Evolutionary conservation across 805 yeast species (phyloP).

Genomic region (Saccharomycopsis vini): DNA sequence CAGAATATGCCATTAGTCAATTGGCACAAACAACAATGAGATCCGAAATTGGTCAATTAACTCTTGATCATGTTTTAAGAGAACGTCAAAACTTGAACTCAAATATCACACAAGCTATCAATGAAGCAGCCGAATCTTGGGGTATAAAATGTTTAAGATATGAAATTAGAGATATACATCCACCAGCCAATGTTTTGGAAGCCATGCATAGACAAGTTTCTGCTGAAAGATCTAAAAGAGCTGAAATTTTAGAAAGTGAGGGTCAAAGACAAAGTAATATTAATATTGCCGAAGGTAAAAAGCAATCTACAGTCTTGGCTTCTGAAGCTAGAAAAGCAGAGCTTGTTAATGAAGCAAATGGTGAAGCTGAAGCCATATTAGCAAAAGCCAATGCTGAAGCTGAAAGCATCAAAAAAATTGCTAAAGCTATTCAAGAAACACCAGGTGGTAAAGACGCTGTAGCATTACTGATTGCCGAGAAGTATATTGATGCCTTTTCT

Average conservation of each 20-base stretch:
- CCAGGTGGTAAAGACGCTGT: conserved; percentile 73
- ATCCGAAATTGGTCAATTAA: conserved; percentile 76
- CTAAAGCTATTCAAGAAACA: conserved; percentile 57
- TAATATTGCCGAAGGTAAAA: conserved; percentile 78
- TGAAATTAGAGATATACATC: conserved; percentile 83
- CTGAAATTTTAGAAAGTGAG: conserved; percentile 80
- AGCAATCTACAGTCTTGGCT: conserved; percentile 58
- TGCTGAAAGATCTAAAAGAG: conserved; percentile 80
- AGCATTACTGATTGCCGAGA: conserved; percentile 71
- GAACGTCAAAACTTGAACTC: conserved; percentile 67
- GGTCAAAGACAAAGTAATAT: conserved; percentile 74
- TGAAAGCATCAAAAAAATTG: conserved; percentile 53
- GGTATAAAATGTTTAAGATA: conserved; percentile 77
- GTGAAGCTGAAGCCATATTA: conserved; percentile 63
- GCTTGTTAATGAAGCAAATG: conserved; percentile 58
- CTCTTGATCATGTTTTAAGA: conserved; percentile 67
- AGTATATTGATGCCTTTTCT: conserved; percentile 73
- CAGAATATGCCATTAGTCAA: conserved; percentile 76
- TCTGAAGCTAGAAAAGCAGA: conserved; percentile 63
- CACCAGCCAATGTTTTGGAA: conserved; percentile 74
- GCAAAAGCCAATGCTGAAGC: conserved; percentile 68
- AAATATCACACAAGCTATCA: conserved; percentile 69
- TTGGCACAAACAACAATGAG: conserved; percentile 89
- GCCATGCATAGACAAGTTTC: conserved; percentile 89
- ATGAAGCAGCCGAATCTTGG: conserved; percentile 82